Base-by-base conservation (phyloP, 2,329 filamentous ascomycete species). In the Paraphaeosphaeria minitans region DNA sequence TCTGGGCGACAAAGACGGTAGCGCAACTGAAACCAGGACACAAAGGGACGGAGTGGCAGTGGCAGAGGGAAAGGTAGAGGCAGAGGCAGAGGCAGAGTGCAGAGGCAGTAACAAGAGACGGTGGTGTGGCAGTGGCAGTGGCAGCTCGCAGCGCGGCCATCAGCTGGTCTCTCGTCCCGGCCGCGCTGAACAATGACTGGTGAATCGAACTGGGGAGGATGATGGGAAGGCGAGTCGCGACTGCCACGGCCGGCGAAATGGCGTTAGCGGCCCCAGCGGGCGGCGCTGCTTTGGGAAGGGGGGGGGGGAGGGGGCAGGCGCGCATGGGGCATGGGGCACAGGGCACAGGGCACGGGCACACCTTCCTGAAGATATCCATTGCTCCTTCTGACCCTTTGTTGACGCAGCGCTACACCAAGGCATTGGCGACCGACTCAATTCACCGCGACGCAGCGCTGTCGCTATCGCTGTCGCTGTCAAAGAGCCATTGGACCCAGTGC, bases 161-260 rank as follows among this genome's bases (percentile, higher is more conserved):
- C 51, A 53, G 51, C 51, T 53, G 51, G 51, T 27, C 51, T 53
- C 41, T 46, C 10, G 22, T 42, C 41, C 50, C 51, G 51, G 51
- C 51, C 51, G 51, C 39, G 51, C 51, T 53, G 51, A 53, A 45
- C 51, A 53, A 53, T 53, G n/a, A 53, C 37, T 43, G 51, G 51
- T 53, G 51, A 53, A 45, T 53, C 41, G 51, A 53, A 53, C 51
- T 35, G 51, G 39, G 41, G 41, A 45, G 51, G 46, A 53, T 35
- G 51, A 45, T 53, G 51, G 46, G 51, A 41, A 53, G 21, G 51
- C 50, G 50, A 24, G 37, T 53, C 31, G 51, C 50, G 50, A 24
- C 50, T 53, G 41, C 33, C 43, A 53, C 51, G 51, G 41, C 39
- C 29, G 39, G 41, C 51, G 39, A 42, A 53, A 53, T 22, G 41